These are phyloP conservation scores for Diutina pseudorugosa DNA, from an alignment of 1,139 yeast genomes.

Conservation along the genomic window DNA sequence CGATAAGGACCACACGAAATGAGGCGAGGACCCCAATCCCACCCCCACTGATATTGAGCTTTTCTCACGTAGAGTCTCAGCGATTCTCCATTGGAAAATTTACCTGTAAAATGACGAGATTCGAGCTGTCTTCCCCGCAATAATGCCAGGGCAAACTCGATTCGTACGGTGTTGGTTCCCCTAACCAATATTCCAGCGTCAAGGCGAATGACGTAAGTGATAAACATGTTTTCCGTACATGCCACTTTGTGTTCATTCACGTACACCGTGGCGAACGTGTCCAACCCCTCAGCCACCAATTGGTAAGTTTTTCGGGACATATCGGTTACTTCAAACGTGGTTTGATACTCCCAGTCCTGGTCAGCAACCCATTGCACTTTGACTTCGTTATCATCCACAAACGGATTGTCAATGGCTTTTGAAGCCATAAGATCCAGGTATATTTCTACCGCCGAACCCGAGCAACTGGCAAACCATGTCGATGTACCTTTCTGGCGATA, in stretches of 20 bases:
- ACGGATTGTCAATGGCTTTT: background rate
- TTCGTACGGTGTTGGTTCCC: slow-evolving; percentile 11
- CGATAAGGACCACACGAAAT: slow-evolving; percentile 36
- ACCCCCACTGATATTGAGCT: slow-evolving; percentile 44
- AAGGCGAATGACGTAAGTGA: slow-evolving; percentile 9
- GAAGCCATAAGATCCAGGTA: background rate
- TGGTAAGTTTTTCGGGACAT: too few relatives aligned
- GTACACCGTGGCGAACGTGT: slow-evolving; percentile 28
- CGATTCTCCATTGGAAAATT: slow-evolving; percentile 28
- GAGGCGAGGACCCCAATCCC: slow-evolving; percentile 48
- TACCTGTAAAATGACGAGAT: slow-evolving; percentile 11
- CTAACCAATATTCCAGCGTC: background rate
- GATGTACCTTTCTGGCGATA: background rate
- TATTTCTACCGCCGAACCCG: background rate
- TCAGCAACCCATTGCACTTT: background rate
- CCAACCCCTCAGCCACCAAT: slow-evolving; percentile 30
- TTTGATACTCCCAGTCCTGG: background rate
- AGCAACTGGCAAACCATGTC: background rate
- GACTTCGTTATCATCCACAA: background rate
- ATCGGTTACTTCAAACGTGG: background rate
- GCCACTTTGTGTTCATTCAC: slow-evolving; percentile 22
- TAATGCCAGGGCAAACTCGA: slow-evolving; percentile 15
- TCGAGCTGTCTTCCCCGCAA: slow-evolving; percentile 13
- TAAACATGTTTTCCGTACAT: slow-evolving; percentile 27
- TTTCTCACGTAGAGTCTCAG: slow-evolving; percentile 32